Base-by-base conservation (phyloP, 1,284 basidiomycete species). In the Phellopilus nigrolimitatus region DNA sequence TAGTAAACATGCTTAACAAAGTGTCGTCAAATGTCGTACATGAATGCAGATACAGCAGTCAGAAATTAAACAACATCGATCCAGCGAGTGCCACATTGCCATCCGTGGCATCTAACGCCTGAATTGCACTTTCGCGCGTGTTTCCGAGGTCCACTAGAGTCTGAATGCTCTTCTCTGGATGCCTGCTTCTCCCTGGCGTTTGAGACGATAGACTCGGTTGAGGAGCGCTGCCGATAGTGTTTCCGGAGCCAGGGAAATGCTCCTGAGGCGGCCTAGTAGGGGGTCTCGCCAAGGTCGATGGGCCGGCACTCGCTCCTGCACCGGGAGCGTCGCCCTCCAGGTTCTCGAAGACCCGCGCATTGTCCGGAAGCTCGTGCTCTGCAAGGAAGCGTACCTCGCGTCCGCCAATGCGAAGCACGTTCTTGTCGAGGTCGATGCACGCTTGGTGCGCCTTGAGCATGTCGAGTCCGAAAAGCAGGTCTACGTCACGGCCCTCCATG, bases 371-470 rank as follows among this genome's bases (percentile, higher is more conserved):
- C 66, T 98, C 91, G 66, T 99, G 95, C 69, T 99, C 95, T 1
- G 91, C 71, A 8, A 99, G 72, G 75, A 99, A 99, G 7, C 73
- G 69, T 6, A 99, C 86, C 66, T 93, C 88, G 22, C 87, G 79
- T 3, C 82, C 87, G 68, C 93, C 86, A 53, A 99, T 95, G 24
- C 94, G 77, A 13, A 99, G 79, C 9, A 88, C 88, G 61, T 88
- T 84, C 66, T 91, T 91, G 54, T 84, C 76, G 22, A 99, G 79
- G 67, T 99, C 97, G 64, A 99, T 97, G 61, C 83, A 88, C 7
- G 94, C 95, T 66, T 97, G 94, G 64, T 97, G 92, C 1, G 94
- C 88, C 69, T 95, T 98, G 50, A 99, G 81, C 97, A 99, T 99
- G 73, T 99, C 95, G 15, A 99, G 76, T 3, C 95, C 97, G 48